Conservation (phyloP, 2,329 filamentous ascomycete species). For the Phyllosticta citribraziliensis region DNA sequence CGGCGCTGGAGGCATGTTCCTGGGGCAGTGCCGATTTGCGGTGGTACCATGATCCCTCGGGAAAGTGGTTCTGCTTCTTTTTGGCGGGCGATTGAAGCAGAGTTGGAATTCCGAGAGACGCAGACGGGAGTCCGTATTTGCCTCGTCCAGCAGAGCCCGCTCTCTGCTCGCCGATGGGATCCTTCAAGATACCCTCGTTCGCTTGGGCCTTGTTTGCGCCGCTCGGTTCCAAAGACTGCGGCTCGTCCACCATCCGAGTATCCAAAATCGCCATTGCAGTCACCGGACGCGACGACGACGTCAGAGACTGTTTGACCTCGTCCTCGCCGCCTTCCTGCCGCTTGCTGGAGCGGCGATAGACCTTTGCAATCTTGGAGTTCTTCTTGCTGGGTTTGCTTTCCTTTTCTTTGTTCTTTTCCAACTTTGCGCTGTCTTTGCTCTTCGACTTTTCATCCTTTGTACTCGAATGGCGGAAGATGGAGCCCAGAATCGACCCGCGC, state of each 20-base stretch:
- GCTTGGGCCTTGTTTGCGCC: not conserved
- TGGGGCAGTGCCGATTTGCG: not conserved
- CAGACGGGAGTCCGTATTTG: not conserved
- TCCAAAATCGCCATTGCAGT: not conserved
- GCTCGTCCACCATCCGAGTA: not conserved
- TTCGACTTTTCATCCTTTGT: not conserved
- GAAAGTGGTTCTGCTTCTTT: not conserved
- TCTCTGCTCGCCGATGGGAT: not conserved
- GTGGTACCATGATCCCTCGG: not conserved
- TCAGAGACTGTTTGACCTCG: not conserved
- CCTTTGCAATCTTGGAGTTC: conserved; percentile 3
- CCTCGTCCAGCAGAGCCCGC: not conserved
- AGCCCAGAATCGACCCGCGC: not conserved
- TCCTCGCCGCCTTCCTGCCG: not conserved
- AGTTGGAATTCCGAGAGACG: not conserved
- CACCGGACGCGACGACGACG: no score
- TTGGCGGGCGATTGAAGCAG: not conserved
- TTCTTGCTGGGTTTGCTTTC: conserved; percentile 5
- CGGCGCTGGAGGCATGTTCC: no score
- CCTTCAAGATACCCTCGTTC: not conserved
- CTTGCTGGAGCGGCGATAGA: conserved; percentile 1
- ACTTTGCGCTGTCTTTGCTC: not conserved
- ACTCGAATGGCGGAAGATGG: conserved; percentile 1
- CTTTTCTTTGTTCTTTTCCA: not conserved
- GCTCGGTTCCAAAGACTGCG: not conserved